A percentile compares a stretch with the other conserved stretches of the same genome.
Conservation (phyloP, 2,329 filamentous ascomycete genomes). For the Aureobasidium sp. region DNA sequence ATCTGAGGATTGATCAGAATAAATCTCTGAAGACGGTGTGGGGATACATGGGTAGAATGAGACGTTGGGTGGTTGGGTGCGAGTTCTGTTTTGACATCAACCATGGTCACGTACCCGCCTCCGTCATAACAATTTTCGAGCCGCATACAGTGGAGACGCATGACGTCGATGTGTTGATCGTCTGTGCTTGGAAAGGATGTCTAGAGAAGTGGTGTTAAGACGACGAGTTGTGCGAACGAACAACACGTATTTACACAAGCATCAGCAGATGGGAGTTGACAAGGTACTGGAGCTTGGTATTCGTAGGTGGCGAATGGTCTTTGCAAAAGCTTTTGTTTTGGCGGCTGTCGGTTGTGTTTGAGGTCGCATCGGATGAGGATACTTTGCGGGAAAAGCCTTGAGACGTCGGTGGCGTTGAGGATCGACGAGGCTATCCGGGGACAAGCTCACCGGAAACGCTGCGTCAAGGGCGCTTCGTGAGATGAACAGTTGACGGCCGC, state of each 20-base stretch:
- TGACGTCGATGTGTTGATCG: slow-evolving; percentile 9
- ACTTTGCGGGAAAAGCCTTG: background rate
- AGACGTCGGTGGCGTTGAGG: background rate
- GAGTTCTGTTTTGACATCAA: background rate
- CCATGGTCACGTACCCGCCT: background rate
- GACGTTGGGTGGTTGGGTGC: background rate
- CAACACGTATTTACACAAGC: background rate
- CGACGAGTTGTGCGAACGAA: background rate
- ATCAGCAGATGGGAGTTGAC: background rate
- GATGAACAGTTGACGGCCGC: background rate
- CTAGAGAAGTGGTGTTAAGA: background rate
- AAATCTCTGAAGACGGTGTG: background rate
- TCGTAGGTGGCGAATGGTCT: background rate
- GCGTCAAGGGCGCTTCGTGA: background rate
- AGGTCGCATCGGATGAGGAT: background rate
- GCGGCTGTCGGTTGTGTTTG: background rate
- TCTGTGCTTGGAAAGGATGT: background rate
- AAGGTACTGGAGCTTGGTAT: slow-evolving; percentile 2
- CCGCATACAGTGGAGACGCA: background rate
- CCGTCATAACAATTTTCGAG: slow-evolving; percentile 7
- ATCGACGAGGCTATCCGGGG: background rate
- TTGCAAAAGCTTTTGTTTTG: background rate
- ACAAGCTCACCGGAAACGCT: background rate
- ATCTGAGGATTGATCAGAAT: slow-evolving; percentile 1
- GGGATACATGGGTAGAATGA: background rate